Conservation (phyloP, 352 stramenopile species). For the Phytophthora crassamura region DNA sequence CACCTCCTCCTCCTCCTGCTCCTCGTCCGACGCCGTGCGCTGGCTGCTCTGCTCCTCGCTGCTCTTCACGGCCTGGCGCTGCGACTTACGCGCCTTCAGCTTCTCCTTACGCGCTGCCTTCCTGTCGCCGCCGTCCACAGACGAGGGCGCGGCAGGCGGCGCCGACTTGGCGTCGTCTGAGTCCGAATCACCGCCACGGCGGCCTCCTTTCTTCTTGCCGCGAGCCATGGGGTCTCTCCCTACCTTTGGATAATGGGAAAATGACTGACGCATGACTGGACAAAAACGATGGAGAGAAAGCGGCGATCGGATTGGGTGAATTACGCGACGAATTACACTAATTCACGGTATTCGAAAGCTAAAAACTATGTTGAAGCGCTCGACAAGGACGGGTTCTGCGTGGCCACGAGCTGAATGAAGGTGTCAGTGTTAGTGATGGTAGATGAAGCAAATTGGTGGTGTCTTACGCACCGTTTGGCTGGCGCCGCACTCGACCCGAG, state of each 20-base stretch:
- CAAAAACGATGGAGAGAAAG: slow-evolving; percentile 14
- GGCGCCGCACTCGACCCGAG: slow-evolving; percentile 56
- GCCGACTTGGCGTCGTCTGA: slow-evolving; percentile 60
- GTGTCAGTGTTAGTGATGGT: not conserved
- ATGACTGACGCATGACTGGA: slow-evolving; percentile 19
- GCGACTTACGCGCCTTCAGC: slow-evolving; percentile 65
- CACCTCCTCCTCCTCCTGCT: slow-evolving; percentile 44
- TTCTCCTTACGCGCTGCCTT: slow-evolving; percentile 86
- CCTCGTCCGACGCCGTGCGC: slow-evolving; percentile 24
- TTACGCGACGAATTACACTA: not conserved
- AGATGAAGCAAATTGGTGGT: slow-evolving; percentile 9
- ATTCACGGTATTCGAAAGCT: not conserved
- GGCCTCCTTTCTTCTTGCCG: slow-evolving; percentile 82
- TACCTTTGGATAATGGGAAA: not conserved
- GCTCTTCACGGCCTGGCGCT: slow-evolving; percentile 51
- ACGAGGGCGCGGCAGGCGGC: slow-evolving; percentile 31
- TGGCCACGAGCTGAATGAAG: slow-evolving; percentile 40
- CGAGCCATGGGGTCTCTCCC: slow-evolving; percentile 54
- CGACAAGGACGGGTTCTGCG: slow-evolving; percentile 47
- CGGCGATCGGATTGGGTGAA: slow-evolving; percentile 13
- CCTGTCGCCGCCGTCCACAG: slow-evolving; percentile 58
- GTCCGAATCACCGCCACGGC: slow-evolving; percentile 74
- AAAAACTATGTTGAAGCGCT: not conserved
- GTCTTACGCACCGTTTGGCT: slow-evolving; percentile 61
- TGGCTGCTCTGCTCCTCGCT: slow-evolving; percentile 49